Percentiles rank a stretch among this genome's conserved stretches.
Conservation (phyloP, 148 eudicot species). For the Amaranthus cruentus region DNA sequence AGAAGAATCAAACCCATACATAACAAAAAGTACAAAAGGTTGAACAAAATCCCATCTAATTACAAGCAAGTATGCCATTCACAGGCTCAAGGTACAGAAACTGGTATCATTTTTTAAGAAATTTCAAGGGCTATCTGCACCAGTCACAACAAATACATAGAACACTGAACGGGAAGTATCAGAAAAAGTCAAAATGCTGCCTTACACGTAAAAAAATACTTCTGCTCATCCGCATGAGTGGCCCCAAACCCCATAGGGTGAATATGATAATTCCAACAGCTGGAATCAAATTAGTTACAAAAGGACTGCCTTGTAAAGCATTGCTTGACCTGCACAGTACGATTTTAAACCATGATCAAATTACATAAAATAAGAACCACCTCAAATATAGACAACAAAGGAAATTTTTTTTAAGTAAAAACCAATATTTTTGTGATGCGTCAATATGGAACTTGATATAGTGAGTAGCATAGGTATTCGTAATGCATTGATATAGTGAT, state of each 20-base stretch:
- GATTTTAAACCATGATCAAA: constrained; percentile 5
- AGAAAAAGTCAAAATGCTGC: constrained; percentile 7
- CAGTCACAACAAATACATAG: neutral
- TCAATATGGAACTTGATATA: too few relatives aligned
- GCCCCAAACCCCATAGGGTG: constrained; percentile 82
- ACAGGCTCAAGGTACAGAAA: neutral
- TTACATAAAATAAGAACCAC: neutral
- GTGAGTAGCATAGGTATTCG: too few relatives aligned
- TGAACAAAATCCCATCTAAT: constrained; percentile 1
- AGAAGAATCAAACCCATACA: constrained; percentile 11
- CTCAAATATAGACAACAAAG: neutral
- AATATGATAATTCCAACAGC: constrained; percentile 62
- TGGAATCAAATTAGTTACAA: constrained; percentile 56
- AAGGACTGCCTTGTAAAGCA: constrained; percentile 53
- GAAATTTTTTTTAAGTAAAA: neutral
- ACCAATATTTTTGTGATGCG: too few relatives aligned
- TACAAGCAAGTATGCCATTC: neutral
- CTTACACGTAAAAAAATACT: constrained; percentile 56
- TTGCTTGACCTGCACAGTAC: constrained; percentile 50
- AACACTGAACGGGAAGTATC: neutral
- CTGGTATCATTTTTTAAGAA: neutral
- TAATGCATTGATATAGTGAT: too few relatives aligned
- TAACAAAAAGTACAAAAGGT: neutral
- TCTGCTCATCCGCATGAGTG: constrained; percentile 60
- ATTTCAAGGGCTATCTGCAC: neutral